A percentile compares a stretch with the other conserved stretches of the same genome.
These are phyloP conservation scores for Tolypocladium inflatum DNA, from an alignment of 2,329 filamentous ascomycete species.

Conservation along the genomic window DNA sequence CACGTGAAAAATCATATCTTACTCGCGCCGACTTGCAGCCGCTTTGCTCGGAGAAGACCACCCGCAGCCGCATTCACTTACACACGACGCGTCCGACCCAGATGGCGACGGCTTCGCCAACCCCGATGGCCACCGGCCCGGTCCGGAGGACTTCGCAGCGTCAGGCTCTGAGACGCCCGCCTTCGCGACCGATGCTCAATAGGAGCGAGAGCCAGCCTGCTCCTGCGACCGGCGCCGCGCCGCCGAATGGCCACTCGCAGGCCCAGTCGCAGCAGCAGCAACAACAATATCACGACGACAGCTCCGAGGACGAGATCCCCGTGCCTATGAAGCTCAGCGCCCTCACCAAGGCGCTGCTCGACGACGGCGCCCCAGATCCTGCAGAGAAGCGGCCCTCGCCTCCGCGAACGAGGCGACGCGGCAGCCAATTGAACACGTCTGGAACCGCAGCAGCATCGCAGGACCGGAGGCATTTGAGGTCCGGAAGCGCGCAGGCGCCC, in stretches of 20 bases:
- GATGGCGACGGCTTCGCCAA: slow-evolving; percentile 47
- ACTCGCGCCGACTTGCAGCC: slow-evolving; percentile 7
- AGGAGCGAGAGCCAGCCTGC: slow-evolving; percentile 36
- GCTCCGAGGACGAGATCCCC: slow-evolving; percentile 88
- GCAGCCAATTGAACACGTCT: slow-evolving; percentile 36
- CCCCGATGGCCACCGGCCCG: slow-evolving; percentile 42
- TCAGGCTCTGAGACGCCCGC: slow-evolving; percentile 41
- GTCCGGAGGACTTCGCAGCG: slow-evolving; percentile 45
- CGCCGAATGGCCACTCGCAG: slow-evolving; percentile 18
- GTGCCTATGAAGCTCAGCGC: slow-evolving; percentile 91
- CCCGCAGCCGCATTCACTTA: neutral
- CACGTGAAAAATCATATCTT: slow-evolving; percentile 28
- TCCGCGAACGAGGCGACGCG: slow-evolving; percentile 37
- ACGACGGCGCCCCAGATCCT: slow-evolving; percentile 46
- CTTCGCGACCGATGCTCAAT: slow-evolving; percentile 34
- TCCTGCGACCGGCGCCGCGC: slow-evolving; percentile 14
- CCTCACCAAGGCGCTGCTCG: slow-evolving; percentile 76
- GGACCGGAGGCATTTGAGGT: slow-evolving; percentile 35
- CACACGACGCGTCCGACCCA: slow-evolving; percentile 9
- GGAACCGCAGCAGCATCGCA: slow-evolving; percentile 29
- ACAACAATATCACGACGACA: slow-evolving; percentile 56
- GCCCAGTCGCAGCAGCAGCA: slow-evolving; percentile 25
- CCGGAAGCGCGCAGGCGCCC: slow-evolving; percentile 34
- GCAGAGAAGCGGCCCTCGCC: slow-evolving; percentile 31
- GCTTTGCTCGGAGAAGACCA: neutral